phyloP scores from a whole-genome alignment of 192 early-diverging fungal genomes.

The Coemansia reversa region DNA sequence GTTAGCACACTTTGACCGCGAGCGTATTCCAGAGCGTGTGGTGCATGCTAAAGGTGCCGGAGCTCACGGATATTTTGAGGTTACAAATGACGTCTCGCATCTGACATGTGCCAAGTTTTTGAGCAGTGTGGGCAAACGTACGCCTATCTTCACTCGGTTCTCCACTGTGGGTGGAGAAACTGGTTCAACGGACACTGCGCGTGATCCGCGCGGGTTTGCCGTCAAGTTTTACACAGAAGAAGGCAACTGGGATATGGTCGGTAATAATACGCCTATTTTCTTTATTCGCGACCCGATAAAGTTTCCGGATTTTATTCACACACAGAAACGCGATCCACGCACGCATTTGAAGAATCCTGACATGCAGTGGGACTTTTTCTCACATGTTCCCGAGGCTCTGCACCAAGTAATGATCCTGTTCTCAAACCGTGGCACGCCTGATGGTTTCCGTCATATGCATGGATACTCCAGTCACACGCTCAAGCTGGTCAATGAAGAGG shows the following conservation, averaged over 20 bases:
- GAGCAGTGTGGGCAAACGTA: constrained; percentile 60
- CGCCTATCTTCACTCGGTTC: constrained; percentile 67
- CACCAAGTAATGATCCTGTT: constrained; percentile 65
- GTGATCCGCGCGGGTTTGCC: constrained; percentile 71
- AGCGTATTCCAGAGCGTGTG: constrained; percentile 59
- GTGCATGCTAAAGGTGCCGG: constrained; percentile 61
- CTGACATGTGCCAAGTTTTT: constrained; percentile 68
- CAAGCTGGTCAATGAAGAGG: constrained; percentile 59
- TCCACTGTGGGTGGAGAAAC: constrained; percentile 63
- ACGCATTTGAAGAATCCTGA: constrained; percentile 57
- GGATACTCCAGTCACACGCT: constrained; percentile 54
- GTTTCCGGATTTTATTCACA: constrained; percentile 54
- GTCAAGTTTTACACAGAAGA: constrained; percentile 78
- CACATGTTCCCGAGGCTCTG: constrained; percentile 57
- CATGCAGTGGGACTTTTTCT: constrained; percentile 61
- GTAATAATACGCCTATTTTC: constrained; percentile 79
- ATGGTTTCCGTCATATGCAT: constrained; percentile 51
- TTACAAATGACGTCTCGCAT: constrained; percentile 66
- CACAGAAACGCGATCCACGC: constrained; percentile 70
- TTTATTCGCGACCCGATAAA: constrained; percentile 75
- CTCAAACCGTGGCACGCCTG: constrained; percentile 72
- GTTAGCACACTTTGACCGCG: constrained; percentile 61
- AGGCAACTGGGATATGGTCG: constrained; percentile 79
- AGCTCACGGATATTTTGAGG: constrained; percentile 71
- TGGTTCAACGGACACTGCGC: constrained; percentile 65